phyloP scores from a whole-genome alignment of 495 filamentous ascomycete genomes.

The Penicillium alfredii region DNA sequence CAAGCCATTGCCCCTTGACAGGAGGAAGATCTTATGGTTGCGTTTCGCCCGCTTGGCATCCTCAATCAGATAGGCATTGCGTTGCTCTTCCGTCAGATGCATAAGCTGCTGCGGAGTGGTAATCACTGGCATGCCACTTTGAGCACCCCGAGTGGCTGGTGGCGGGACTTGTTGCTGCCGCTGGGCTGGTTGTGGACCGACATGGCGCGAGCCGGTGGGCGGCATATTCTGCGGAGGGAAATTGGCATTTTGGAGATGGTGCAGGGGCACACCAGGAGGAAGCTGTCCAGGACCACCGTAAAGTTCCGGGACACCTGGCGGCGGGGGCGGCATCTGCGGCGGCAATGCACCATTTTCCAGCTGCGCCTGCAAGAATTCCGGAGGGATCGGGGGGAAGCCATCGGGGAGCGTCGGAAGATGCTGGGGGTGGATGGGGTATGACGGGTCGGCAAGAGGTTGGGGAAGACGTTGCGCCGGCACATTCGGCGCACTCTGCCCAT shows the following conservation, averaged over 20 bases:
- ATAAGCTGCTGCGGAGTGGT: slow-evolving; percentile 70
- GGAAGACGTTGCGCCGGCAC: slow-evolving; percentile 34
- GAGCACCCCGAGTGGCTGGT: slow-evolving; percentile 17
- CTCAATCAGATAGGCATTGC: slow-evolving; percentile 72
- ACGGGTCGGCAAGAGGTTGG: slow-evolving; percentile 24
- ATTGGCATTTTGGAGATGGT: slow-evolving; percentile 37
- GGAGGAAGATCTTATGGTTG: slow-evolving; percentile 93
- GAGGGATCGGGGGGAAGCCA: slow-evolving; percentile 32
- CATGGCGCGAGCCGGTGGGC: slow-evolving; percentile 27
- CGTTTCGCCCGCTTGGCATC: slow-evolving; percentile 94
- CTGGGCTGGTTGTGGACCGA: slow-evolving; percentile 20
- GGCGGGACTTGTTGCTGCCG: slow-evolving; percentile 27
- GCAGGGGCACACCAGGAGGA: slow-evolving; percentile 34
- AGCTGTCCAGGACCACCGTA: slow-evolving; percentile 37
- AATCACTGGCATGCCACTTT: slow-evolving; percentile 45
- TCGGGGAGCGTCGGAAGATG: slow-evolving; percentile 38
- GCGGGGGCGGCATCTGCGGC: slow-evolving; percentile 44
- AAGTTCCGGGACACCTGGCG: slow-evolving; percentile 41
- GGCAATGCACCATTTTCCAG: slow-evolving; percentile 37
- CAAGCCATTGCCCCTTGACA: slow-evolving; percentile 90
- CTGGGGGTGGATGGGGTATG: slow-evolving; percentile 37
- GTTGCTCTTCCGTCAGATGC: slow-evolving; percentile 70
- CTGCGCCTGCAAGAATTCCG: slow-evolving; percentile 51
- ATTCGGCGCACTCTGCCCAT: slow-evolving; percentile 44
- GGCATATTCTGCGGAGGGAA: slow-evolving; percentile 31